phyloP scores from a whole-genome alignment of 2,329 filamentous ascomycete species.

The Colletotrichum navitas region DNA sequence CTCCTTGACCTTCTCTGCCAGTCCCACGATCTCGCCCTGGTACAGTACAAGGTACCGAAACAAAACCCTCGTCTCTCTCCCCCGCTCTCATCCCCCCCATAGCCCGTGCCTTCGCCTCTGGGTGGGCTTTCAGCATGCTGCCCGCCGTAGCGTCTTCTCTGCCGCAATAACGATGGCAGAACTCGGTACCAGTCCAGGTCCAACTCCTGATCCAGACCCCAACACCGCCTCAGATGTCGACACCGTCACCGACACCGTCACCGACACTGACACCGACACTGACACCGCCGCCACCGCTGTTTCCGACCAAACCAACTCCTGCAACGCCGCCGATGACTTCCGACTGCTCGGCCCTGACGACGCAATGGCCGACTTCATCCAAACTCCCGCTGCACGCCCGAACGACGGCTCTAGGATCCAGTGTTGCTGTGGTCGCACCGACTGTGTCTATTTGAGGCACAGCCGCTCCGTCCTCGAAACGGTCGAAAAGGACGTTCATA shows the following conservation, averaged over 20 bases:
- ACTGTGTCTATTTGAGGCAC: constrained; percentile 85
- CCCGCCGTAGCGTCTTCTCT: constrained; percentile 28
- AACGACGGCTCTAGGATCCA: constrained; percentile 55
- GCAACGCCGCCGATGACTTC: constrained; percentile 21
- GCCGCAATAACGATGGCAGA: constrained; percentile 41
- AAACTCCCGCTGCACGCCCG: constrained; percentile 23
- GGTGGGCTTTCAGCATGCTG: constrained; percentile 34
- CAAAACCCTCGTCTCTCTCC: constrained; percentile 23
- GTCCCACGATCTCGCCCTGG: constrained; percentile 10
- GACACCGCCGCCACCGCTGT: constrained; percentile 5
- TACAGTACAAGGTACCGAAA: constrained; percentile 13
- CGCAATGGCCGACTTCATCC: constrained; percentile 41
- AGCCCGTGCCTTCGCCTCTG: constrained; percentile 22
- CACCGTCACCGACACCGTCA: background rate
- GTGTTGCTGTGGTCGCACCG: constrained; percentile 88
- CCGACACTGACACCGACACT: constrained; percentile 17
- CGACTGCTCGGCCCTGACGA: constrained; percentile 33
- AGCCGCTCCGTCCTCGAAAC: constrained; percentile 83
- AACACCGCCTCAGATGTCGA: constrained; percentile 5
- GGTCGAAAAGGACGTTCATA: constrained; percentile 88
- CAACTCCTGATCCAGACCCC: background rate
- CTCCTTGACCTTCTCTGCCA: background rate
- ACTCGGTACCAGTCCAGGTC: constrained; percentile 10
- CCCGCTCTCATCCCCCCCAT: constrained; percentile 11
- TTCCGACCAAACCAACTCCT: constrained; percentile 1